Conservation (phyloP, 1,139 yeast genomes). For the Lodderomyces jiufengensis region DNA sequence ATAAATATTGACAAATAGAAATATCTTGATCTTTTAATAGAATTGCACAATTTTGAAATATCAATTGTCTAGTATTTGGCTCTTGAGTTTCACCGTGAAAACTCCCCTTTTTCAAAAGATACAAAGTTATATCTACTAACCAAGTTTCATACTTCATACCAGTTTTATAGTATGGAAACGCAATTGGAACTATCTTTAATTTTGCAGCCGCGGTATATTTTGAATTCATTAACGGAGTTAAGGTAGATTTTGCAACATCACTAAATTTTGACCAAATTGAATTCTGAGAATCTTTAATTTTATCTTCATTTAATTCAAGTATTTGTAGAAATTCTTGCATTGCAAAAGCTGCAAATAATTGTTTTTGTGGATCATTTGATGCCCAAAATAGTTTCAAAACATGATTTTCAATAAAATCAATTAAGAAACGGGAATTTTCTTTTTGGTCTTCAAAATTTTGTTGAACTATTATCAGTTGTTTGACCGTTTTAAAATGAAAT, state of each 20-base stretch:
- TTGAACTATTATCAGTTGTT: conserved; percentile 46
- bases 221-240: conserved; percentile 73
- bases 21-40: conserved; percentile 72
- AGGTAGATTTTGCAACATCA: conserved; percentile 67
- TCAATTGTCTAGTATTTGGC: conserved; percentile 23
- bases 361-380: conserved; percentile 82
- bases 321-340: conserved; percentile 82
- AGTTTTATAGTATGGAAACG: conserved; percentile 32
- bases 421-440: conserved; percentile 64
- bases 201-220: conserved; percentile 51
- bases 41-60: conserved; percentile 64
- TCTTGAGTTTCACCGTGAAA: conserved; percentile 10
- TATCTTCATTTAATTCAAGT: conserved; percentile 49
- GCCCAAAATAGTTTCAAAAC: conserved; percentile 85
- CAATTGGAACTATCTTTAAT: conserved; percentile 34
- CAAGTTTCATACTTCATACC: conserved; percentile 50
- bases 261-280: conserved; percentile 58
- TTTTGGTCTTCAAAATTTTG: conserved; percentile 58
- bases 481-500: conserved; percentile 46
- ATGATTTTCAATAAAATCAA: conserved; percentile 61
- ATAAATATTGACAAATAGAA: conserved; percentile 62
- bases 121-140: conserved; percentile 68
- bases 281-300: conserved; percentile 18
- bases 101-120: conserved; percentile 49
- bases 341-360: conserved; percentile 79